These are phyloP conservation scores for Pilatotrama ljubarskyi DNA, from an alignment of 768 basidiomycete species.

Conservation along the genomic window DNA sequence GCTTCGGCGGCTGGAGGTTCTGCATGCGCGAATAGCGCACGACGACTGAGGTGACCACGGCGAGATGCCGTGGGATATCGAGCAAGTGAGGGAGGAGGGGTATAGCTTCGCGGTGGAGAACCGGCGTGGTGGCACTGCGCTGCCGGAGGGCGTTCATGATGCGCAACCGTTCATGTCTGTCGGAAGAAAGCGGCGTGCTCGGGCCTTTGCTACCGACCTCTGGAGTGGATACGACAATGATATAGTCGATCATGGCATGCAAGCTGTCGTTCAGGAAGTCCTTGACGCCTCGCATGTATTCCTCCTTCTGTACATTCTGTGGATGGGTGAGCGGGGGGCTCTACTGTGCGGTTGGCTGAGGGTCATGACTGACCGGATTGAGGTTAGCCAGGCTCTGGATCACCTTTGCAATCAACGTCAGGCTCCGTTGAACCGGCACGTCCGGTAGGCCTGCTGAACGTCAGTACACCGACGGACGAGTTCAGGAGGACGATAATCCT, in stretches of 20 bases:
- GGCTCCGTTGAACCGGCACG: slow-evolving; percentile 68
- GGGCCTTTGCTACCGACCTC: slow-evolving; percentile 21
- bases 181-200: slow-evolving; percentile 26
- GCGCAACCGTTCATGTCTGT: slow-evolving; percentile 47
- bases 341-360: background rate
- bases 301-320: slow-evolving; percentile 70
- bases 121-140: slow-evolving; percentile 53
- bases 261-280: slow-evolving; percentile 66
- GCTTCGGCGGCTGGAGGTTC: slow-evolving; percentile 18
- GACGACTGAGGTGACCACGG: slow-evolving; percentile 74
- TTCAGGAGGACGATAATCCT: slow-evolving; percentile 17
- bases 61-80: slow-evolving; percentile 78
- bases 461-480: too few relatives aligned
- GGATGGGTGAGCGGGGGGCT: background rate
- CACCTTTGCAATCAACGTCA: slow-evolving; percentile 86
- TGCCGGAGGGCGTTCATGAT: slow-evolving; percentile 54
- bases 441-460: slow-evolving; percentile 72
- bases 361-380: slow-evolving; percentile 53
- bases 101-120: slow-evolving; percentile 67
- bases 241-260: slow-evolving; percentile 78
- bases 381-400: slow-evolving; percentile 88
- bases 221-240: slow-evolving; percentile 67
- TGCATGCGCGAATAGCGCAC: slow-evolving; percentile 57
- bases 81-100: slow-evolving; percentile 72
- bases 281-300: slow-evolving; percentile 79